Base-by-base conservation (phyloP, 768 basidiomycete species). In the Ramaria sp. region DNA sequence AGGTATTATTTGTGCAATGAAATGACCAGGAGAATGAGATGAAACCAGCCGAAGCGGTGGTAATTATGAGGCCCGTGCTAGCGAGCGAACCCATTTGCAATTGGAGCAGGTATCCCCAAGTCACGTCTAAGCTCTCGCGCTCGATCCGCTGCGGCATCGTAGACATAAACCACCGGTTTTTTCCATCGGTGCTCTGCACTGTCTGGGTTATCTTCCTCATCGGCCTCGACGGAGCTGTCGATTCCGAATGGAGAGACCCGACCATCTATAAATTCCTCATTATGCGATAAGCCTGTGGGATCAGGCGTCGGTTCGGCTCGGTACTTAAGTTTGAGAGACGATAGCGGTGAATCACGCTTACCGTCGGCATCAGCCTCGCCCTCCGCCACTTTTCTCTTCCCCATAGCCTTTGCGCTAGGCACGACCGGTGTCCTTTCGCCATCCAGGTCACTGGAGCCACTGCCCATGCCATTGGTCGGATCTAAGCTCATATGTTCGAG, bases 141-240 rank as follows among this genome's bases (percentile, higher is more conserved):
- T 60, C 88, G 79, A 68, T 95, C 91, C 24, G 90, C 90, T 5
- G 85, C 90, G 0, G 92, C 92, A 66, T 96, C 92, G 67, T 96
- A 96, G n/a, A 87, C 90, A 69, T 86, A 93, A 13, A 78, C 78
- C 24, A 81, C 75, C 2, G 81, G 79, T 19, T 70, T 76, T 49
- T 77, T 78, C 60, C 63, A 64, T 30, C 63, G 67, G 39, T 68
- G 68, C 63, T 68, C 70, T 15, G 63, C 66, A 10, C 57, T 62
- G 58, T 39, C 50, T 46, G 17, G 59, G 9, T 64, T 63, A 13
- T 68, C 69, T 30, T 79, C 78, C 22, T 81, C 81, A 10, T 74
- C 74, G 27, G 76, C 78, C 43, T 82, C 78, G 12, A 67, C 54
- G 4, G 57, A 54, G 9, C 68, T 65, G 22, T 69, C 67, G 50